Percentiles rank a stretch among this genome's conserved stretches.
These are phyloP conservation scores for Lodderomyces metapsilosis DNA, from an alignment of 1,139 yeast genomes.

Conservation along the genomic window DNA sequence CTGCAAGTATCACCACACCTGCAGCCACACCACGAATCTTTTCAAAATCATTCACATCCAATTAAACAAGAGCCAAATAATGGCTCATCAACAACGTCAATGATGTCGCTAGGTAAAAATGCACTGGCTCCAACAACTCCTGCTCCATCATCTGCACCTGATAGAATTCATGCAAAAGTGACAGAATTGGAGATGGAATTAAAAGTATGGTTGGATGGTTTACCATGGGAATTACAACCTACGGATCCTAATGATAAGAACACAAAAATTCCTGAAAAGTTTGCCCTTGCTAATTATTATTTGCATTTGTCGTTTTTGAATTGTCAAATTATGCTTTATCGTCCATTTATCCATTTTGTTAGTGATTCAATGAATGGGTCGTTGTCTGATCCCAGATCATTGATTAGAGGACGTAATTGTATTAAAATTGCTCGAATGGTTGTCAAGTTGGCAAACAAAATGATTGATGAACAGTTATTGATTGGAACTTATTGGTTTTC, in stretches of 20 bases:
- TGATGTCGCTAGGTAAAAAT: not conserved
- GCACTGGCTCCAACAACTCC: constrained; percentile 3
- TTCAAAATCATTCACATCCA: not conserved
- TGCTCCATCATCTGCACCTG: constrained; percentile 25
- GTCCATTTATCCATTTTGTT: constrained; percentile 89
- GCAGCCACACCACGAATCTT: not conserved
- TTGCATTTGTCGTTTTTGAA: constrained; percentile 78
- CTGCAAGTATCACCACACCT: constrained; percentile 1
- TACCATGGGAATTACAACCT: constrained; percentile 75
- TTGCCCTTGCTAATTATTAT: constrained; percentile 71
- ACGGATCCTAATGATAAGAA: constrained; percentile 51
- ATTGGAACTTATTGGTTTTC: constrained; percentile 94
- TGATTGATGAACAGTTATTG: constrained; percentile 70
- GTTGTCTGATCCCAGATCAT: constrained; percentile 45
- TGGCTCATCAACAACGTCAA: constrained; percentile 8
- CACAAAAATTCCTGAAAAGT: constrained; percentile 53
- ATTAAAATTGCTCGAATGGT: constrained; percentile 83
- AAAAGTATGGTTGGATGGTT: constrained; percentile 68
- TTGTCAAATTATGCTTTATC: constrained; percentile 78
- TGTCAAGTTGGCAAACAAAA: constrained; percentile 77
- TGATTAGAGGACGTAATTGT: constrained; percentile 78
- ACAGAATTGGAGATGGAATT: constrained; percentile 71
- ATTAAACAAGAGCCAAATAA: not conserved
- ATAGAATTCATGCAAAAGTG: constrained; percentile 59
- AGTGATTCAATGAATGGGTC: constrained; percentile 44